Evolutionary conservation across 257 asterid species (phyloP).

Genomic region (Scutellaria minor): DNA sequence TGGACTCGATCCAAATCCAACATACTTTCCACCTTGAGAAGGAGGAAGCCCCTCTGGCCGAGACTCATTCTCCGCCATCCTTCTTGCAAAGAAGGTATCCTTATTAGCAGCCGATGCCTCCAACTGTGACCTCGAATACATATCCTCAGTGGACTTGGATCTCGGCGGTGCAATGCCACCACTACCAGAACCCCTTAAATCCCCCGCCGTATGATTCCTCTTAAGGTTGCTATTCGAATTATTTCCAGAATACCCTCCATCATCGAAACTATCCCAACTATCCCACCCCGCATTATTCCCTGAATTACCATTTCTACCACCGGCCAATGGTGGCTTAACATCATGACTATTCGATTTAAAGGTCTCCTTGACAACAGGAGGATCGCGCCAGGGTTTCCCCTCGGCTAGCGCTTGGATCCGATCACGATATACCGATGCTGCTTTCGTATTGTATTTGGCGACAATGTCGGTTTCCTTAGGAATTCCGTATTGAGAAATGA

Average conservation of each 20-base stretch:
- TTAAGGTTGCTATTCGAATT: constrained; percentile 48
- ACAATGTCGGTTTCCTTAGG: constrained; percentile 80
- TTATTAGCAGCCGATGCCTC: constrained; percentile 92
- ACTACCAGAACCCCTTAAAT: constrained; percentile 67
- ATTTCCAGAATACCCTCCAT: constrained; percentile 45
- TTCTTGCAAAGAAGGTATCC: constrained; percentile 68
- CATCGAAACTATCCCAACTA: constrained; percentile 65
- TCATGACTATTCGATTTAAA: constrained; percentile 35
- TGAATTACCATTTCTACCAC: constrained; percentile 40
- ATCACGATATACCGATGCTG: constrained; percentile 79
- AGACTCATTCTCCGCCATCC: constrained; percentile 68
- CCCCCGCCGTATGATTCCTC: constrained; percentile 81
- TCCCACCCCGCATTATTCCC: constrained; percentile 68
- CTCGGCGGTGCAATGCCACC: constrained; percentile 61
- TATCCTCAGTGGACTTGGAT: constrained; percentile 72
- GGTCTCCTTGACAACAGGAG: constrained; percentile 72
- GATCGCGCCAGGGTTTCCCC: constrained; percentile 90
- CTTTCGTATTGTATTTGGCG: constrained; percentile 74
- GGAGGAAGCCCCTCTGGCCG: constrained; percentile 88
- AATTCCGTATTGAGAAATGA: constrained; percentile 64
- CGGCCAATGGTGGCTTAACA: constrained; percentile 65
- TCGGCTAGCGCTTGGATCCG: constrained; percentile 89
- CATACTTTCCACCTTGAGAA: constrained; percentile 93
- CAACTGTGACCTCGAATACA: constrained; percentile 57
- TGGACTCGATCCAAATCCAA: constrained; percentile 84